Conservation (phyloP, 192 early-diverging fungal species). For the Coemansia guatemalensis region DNA sequence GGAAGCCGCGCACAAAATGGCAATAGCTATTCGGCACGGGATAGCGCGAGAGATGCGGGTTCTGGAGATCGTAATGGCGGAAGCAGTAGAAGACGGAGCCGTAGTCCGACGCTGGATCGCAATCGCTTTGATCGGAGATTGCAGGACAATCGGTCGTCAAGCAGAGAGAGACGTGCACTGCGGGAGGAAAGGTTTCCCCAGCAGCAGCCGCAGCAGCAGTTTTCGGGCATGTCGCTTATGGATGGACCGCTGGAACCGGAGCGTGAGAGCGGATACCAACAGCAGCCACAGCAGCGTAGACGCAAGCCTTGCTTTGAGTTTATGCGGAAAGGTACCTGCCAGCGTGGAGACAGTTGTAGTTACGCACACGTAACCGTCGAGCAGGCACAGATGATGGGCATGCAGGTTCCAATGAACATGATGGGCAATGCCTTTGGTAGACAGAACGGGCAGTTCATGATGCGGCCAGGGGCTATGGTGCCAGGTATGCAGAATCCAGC, state of each 20-base stretch:
- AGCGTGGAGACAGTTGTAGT: slow-evolving; percentile 37
- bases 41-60: neutral
- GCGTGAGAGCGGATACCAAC: slow-evolving; percentile 6
- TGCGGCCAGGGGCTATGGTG: neutral
- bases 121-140: slow-evolving; percentile 10
- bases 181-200: slow-evolving; percentile 1
- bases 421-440: neutral
- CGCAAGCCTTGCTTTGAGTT: slow-evolving; percentile 44
- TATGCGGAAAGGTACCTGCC: slow-evolving; percentile 41
- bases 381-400: slow-evolving; percentile 40
- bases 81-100: slow-evolving; percentile 25
- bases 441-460: slow-evolving; percentile 13
- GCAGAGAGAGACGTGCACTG: slow-evolving; percentile 10
- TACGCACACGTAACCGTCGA: slow-evolving; percentile 31
- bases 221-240: slow-evolving; percentile 16
- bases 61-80: slow-evolving; percentile 8
- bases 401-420: slow-evolving; percentile 20
- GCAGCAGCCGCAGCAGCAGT: slow-evolving; percentile 7
- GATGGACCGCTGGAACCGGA: slow-evolving; percentile 32
- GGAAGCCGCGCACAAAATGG: neutral
- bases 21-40: neutral
- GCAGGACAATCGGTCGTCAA: slow-evolving; percentile 18
- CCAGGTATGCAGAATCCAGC: neutral
- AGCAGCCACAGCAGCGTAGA: slow-evolving; percentile 12
- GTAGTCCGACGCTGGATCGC: slow-evolving; percentile 22